Evolutionary conservation across 2,329 filamentous ascomycete genomes (phyloP), one percentile per base, ranked within the genome.

Genomic region (Chaetomiaceae sp.): DNA sequence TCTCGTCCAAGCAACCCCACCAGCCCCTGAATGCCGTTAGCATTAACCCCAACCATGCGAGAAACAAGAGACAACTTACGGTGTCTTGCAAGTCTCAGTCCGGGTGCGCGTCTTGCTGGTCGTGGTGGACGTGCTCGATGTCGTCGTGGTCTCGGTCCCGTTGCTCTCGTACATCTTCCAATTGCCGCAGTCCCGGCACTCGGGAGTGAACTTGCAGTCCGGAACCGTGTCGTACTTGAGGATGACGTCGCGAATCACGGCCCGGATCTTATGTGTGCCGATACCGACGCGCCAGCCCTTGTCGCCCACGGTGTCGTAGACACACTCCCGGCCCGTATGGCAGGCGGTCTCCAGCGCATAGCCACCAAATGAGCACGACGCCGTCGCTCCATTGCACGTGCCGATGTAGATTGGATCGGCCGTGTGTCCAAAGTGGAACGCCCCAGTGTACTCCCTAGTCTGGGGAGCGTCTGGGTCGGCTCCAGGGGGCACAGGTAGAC

Each of bases 81-180:
- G 91, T 1, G 91, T 96, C 69, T 94, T 81, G 72, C 91, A 96
- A 0, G 90, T 96, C 51, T 85, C 84, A 0, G 91, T 96, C 40
- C 90, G 79, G 1, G 86, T 91, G 47, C 79, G 71, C 3, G 83
- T 87, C 39, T 80, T 79, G 3, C 53, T 40, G 1, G 81, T 83
- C 2, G 78, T 77, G 1, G 80, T 78, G 1, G 79, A 80, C 0
- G 79, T 77, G 4, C 74, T 76, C 2, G 82, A 77, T 0, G 83
- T 83, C 0, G 86, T 88, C 0, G 84, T 90, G 1, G 78, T 80
- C 59, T 91, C 87, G 1, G 88, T 94, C 27, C 88, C 88, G 67
- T 96, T 96, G 68, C 91, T 95, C 69, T 91, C 87, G 66, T 89
- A 95, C 76, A 91, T 95, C 65, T 96, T 95, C 94, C 94, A 97